Evolutionary conservation across 1,284 basidiomycete species (phyloP), one percentile per base, ranked within the genome.

Genomic region (Naganishia cerealis): DNA sequence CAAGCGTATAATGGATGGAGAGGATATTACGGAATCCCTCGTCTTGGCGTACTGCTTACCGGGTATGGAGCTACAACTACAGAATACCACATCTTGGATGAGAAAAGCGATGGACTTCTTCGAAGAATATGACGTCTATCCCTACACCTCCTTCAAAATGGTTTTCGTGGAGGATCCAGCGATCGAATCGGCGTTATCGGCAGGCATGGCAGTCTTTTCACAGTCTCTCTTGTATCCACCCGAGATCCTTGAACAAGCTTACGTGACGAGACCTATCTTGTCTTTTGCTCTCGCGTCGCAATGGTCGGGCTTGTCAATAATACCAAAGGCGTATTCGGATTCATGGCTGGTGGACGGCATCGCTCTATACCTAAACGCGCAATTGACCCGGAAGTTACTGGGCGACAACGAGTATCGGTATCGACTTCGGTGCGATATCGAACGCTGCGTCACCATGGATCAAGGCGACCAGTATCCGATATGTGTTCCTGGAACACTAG

Each of bases 341-440:
- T 87, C 89, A 8, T 99, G 96, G 96, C 87, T 99, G 18, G 88
- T 95, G 71, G 92, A 95, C 73, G 96, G 95, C 1, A 83, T 99
- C 33, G 89, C 92, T 13, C 84, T 94, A 40, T 95, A 97, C 79
- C 90, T 99, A 75, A 90, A 91, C 29, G 89, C 90, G 15, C 85
- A 95, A 56, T 98, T 93, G 81, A 83, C 96, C 72, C 87, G 90
- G 67, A 90, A 90, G 75, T 82, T 95, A 7, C 84, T 97, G 71
- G 96, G 96, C 26, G 96, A 91, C 80, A 99, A 99, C 83, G 96
- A 99, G 78, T 99, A 97, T 76, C 87, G 95, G 2, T 99, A 94
- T 80, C 85, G 92, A 62, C 81, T 99, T 75, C 95, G 95, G 83
- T 94, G 94, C 79, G 96, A 99, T 78, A 95, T 97, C 85, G 89